These are phyloP conservation scores for Ascomycota sp. DNA, from an alignment of 2,329 filamentous ascomycete genomes.

Conservation along the genomic window DNA sequence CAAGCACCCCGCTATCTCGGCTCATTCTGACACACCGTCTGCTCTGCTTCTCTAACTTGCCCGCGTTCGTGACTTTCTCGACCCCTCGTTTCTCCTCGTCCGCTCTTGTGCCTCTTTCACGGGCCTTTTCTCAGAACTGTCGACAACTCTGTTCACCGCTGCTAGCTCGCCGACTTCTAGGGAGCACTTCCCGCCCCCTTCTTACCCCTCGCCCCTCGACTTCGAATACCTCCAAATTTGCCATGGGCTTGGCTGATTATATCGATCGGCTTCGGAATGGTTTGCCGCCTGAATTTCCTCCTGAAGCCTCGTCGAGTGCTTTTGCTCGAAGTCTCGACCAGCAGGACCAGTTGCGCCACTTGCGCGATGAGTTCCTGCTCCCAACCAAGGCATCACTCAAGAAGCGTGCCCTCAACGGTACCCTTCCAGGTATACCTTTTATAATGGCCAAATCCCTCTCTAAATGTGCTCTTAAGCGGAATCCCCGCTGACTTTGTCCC, in stretches of 20 bases:
- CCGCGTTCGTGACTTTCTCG: too few species aligned
- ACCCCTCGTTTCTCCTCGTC: too few species aligned
- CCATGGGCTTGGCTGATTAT: constrained; percentile 18
- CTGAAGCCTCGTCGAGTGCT: constrained; percentile 22
- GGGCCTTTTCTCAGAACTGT: too few species aligned
- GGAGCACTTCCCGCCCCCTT: not conserved
- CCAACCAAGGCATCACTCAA: constrained; percentile 54
- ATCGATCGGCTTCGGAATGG: constrained; percentile 21
- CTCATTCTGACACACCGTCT: too few species aligned
- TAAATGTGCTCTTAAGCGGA: too few species aligned
- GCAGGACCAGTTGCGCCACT: constrained; percentile 35
- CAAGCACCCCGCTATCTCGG: too few species aligned
- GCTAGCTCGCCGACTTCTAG: too few species aligned
- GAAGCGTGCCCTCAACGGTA: constrained; percentile 34
- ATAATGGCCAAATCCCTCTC: too few species aligned
- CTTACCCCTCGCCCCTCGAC: constrained; percentile 4
- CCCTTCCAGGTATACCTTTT: constrained; percentile 14
- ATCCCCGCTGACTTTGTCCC: too few species aligned
- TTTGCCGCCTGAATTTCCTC: constrained; percentile 22
- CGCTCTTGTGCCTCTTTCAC: too few species aligned
- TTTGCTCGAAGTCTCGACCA: constrained; percentile 34
- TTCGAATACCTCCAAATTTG: constrained; percentile 2
- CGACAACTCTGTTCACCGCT: too few species aligned
- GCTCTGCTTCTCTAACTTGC: too few species aligned
- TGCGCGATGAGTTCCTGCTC: constrained; percentile 55